Base-by-base conservation (phyloP, 345 rosid species). In the Aethionema arabicum region DNA sequence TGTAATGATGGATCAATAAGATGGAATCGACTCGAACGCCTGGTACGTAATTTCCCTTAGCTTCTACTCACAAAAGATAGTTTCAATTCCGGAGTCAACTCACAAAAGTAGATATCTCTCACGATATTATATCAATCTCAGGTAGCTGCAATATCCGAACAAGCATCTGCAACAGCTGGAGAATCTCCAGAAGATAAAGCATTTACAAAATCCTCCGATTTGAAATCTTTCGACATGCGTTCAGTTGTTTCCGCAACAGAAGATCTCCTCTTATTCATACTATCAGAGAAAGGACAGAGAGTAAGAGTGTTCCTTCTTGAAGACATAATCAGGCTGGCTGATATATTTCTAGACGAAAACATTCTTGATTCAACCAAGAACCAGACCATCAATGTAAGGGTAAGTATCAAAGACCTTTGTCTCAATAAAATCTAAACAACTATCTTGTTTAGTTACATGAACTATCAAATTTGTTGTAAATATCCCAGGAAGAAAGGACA, bases 91-190 rank as follows among this genome's bases (percentile, higher is more conserved):
- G 27, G 2, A 21, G 27, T 21, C 27, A 21, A 21, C n/a, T n/a
- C n/a, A n/a, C 27, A 21, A 21, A 1, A 21, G 27, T 21, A 21
- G 27, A 21, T 21, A 21, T 21, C 27, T 21, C 27, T 21, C 27
- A 21, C 27, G 27, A 21, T 21, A 21, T 21, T 21, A 21, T 1
- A 21, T 21, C 27, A 44, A 52, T 11, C 61, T 55, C 64, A 89
- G 98, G 77, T 90, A 66, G 82, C 82, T 51, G 99, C 97, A 11
- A 93, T 93, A 79, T 91, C 98, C 9, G 87, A 86, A 71, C 96
- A 88, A 70, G 76, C 88, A 30, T 79, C 95, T 54, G 79, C 55
- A 14, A 70, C 84, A 5, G 39, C 78, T 27, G 81, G 61, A 40
- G 88, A 77, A 41, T 60, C 54, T 38, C 51, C 74, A 49, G 61